Evolutionary conservation across 176 grass and related monocot genomes (phyloP), one percentile per base, ranked within the genome.

Genomic region (Triticum monococcum): DNA sequence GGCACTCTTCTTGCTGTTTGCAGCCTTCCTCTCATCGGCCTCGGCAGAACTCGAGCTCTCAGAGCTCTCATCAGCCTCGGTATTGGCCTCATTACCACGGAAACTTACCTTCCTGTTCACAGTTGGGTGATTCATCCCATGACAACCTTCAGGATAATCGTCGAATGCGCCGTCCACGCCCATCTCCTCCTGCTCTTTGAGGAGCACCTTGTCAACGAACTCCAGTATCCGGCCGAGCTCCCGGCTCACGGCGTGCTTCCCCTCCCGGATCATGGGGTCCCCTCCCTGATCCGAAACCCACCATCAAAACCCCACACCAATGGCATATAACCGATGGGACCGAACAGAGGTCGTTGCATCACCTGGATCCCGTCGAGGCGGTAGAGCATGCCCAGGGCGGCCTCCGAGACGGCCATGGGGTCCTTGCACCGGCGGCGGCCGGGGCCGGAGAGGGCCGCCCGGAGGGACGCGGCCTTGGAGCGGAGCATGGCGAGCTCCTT

Each of bases 181-280:
- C 57, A 83, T 75, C 35, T 93, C 52, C 45, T 91, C 78, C 1
- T 91, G 87, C 60, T 94, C 97, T 69, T 88, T 96, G 69, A 89
- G 48, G 35, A 94, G 70, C 76, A 99, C 92, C 85, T 94, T 94
- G 91, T 99, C 87, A 5, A 97, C 83, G 57, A 97, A 97, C 81
- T 97, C 92, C 81, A 99, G 81, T 70, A 97, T 93, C 56, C 92
- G 89, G 65, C 82, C 61, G 36, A 99, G 83, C 67, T 99, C 97
- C 69, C 89, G 79, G 79, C 92, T 92, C 12, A 97, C 91, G 0
- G 94, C 84, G 17, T 89, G 89, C 71, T 93, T 97, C 23, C 97
- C 97, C 87, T 97, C 92, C 52, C 84, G 86, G 73, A 97, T 93
- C 94, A 99, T 99, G 2, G 87, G 87, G 77, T 96, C 94, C 0